Evolutionary conservation across 805 yeast species (phyloP).

Genomic region (Spathaspora girioi): DNA sequence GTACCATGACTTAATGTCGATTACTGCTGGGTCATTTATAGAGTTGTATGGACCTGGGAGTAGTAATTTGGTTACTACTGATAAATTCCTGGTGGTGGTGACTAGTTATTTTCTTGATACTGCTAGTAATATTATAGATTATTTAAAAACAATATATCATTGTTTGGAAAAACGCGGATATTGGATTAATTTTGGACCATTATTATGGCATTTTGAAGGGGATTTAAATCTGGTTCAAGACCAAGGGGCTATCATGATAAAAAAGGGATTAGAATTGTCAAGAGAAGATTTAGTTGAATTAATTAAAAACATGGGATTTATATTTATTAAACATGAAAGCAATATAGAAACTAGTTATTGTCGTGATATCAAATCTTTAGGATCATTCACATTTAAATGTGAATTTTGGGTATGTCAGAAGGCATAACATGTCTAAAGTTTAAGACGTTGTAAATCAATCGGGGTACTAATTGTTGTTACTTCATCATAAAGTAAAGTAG

Average conservation of each 20-base stretch:
- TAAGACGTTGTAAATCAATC: conserved; percentile 10
- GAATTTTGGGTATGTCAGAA: conserved; percentile 62
- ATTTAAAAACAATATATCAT: conserved; percentile 45
- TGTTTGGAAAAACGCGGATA: conserved; percentile 43
- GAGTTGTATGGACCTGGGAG: conserved; percentile 57
- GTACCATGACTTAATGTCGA: conserved; percentile 55
- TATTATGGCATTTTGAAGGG: conserved; percentile 70
- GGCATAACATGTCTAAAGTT: conserved; percentile 15
- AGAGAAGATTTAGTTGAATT: conserved; percentile 51
- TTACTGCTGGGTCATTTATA: conserved; percentile 69
- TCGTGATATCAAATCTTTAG: conserved; percentile 46
- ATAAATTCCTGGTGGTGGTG: conserved; percentile 41
- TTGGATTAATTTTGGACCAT: conserved; percentile 69
- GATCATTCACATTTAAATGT: conserved; percentile 56
- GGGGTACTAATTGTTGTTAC: conserved; percentile 53
- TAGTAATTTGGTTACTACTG: conserved; percentile 8
- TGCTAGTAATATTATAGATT: conserved; percentile 56
- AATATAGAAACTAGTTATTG: conserved; percentile 51
- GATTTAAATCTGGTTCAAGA: conserved; percentile 29
- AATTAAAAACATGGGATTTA: conserved; percentile 48
- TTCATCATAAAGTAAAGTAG: conserved; percentile 73
- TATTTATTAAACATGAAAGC: conserved; percentile 40
- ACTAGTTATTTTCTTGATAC: conserved; percentile 67
- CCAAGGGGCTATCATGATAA: conserved; percentile 27
- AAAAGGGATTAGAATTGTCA: conserved; percentile 58